These are phyloP conservation scores for Rubus idaeus DNA, from an alignment of 306 rosid species.

Conservation along the genomic window DNA sequence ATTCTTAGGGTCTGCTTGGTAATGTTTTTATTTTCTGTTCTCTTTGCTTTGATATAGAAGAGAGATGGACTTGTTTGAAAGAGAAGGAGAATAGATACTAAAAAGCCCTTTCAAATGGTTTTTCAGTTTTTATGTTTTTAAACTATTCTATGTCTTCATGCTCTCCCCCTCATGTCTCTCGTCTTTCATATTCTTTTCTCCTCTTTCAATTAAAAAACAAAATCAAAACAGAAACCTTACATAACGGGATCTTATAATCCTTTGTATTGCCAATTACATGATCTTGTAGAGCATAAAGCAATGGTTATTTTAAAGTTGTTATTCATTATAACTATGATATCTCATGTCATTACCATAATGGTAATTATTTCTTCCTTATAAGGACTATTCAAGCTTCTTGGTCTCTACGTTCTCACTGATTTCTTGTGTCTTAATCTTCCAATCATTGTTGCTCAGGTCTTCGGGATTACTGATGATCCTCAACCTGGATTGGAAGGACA, in stretches of 20 bases:
- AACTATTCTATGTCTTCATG: not conserved
- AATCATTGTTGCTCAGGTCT: constrained; percentile 51
- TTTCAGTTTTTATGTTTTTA: not conserved
- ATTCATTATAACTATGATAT: not conserved
- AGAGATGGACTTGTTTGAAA: not conserved
- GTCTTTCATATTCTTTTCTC: not conserved
- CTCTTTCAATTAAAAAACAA: not conserved
- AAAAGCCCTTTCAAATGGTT: not conserved
- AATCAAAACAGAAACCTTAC: not conserved
- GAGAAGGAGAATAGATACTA: not conserved
- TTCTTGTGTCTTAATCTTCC: constrained; percentile 21
- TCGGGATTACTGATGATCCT: constrained; percentile 81
- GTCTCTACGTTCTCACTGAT: constrained; percentile 7
- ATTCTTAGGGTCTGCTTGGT: not conserved
- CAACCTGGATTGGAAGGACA: constrained; percentile 92
- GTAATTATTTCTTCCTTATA: not conserved
- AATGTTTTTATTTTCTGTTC: not conserved
- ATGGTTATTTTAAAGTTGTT: constrained; percentile 4
- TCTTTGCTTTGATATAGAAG: not conserved
- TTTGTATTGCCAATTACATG: not conserved
- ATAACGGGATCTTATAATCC: not conserved
- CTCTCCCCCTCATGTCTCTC: not conserved
- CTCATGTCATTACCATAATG: not conserved
- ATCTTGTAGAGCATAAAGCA: constrained; percentile 9
- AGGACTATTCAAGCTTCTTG: not conserved